Base-by-base conservation (phyloP, 2,329 filamentous ascomycete species). In the Botrytis sinoallii region DNA sequence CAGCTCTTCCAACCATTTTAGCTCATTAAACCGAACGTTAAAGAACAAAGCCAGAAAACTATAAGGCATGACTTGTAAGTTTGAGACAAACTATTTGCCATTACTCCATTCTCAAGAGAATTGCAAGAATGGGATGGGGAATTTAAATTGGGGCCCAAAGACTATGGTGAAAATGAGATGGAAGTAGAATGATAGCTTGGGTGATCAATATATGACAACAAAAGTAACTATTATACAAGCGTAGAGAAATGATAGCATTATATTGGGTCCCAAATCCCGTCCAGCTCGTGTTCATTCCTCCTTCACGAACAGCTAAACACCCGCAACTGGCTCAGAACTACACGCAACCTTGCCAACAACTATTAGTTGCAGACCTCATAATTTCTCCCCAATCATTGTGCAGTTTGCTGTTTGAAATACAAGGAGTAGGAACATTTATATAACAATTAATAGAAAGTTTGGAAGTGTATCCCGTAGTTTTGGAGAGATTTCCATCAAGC, bases 151-250 rank as follows among this genome's bases (percentile, higher is more conserved):
- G 1, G 16, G 2, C 22, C 10, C 25, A 52, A n/a, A n/a, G 5
- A 7, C 48, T n/a, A 4, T 16, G 1, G 48, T 16, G 12, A n/a
- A 52, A 16, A n/a, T 55, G 0, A 55, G 48, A n/a, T 55, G 5
- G 25, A 14, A n/a, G 5, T n/a, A n/a, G 25, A 55, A 55, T 1
- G 5, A 55, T n/a, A 55, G 25, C 10, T 1, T 55, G 0, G 0
- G 25, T 52, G 10, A 52, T 3, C n/a, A 52, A 55, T 8, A 7
- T 0, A 55, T 55, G 12, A n/a, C 25, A n/a, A 3, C 12, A n/a
- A 55, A 55, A 52, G 46, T 25, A 10, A 12, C 18, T 52, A 2
- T 25, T 14, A 25, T 4, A 12, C 10, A 22, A 25, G 3, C 10
- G 10, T 3, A 52, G 22, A 25, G 1, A 3, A 52, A 14, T 52